Percentiles rank a stretch among this genome's conserved stretches.
Evolutionary conservation across 306 rosid species (phyloP).

Genomic region (Leucaena leucocephala): DNA sequence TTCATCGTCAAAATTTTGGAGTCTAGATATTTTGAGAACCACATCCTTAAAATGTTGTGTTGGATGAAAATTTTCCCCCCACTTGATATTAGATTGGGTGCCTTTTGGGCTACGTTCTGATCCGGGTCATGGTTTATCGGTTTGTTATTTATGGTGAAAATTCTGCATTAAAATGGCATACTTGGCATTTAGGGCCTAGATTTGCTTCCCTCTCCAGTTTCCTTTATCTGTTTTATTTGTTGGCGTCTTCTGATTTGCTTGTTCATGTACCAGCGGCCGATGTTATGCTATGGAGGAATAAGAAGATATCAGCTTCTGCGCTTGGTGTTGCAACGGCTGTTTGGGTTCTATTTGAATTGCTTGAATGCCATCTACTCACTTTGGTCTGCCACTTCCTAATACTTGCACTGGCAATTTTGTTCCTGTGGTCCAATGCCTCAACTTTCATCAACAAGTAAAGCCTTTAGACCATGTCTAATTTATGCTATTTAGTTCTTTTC

Average conservation of each 20-base stretch:
- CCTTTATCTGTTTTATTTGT: not conserved
- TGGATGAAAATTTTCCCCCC: not conserved
- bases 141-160: not conserved
- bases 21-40: not conserved
- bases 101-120: not conserved
- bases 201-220: slow-evolving; percentile 22
- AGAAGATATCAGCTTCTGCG: slow-evolving; percentile 74
- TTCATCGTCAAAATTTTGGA: not conserved
- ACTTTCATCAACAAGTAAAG: slow-evolving; percentile 78
- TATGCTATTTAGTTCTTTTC: not conserved
- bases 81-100: not conserved
- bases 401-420: slow-evolving; percentile 62
- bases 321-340: slow-evolving; percentile 68
- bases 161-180: not conserved
- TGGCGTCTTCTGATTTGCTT: slow-evolving; percentile 17
- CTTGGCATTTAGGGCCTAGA: slow-evolving; percentile 22
- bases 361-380: slow-evolving; percentile 80
- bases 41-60: not conserved
- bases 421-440: slow-evolving; percentile 89
- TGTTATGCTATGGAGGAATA: slow-evolving; percentile 92
- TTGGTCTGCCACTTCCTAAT: slow-evolving; percentile 67
- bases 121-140: not conserved
- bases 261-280: slow-evolving; percentile 72
- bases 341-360: slow-evolving; percentile 83
- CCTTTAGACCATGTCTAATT: not conserved